phyloP scores from a whole-genome alignment of 1,284 basidiomycete species.

The Trametes versicolor region DNA sequence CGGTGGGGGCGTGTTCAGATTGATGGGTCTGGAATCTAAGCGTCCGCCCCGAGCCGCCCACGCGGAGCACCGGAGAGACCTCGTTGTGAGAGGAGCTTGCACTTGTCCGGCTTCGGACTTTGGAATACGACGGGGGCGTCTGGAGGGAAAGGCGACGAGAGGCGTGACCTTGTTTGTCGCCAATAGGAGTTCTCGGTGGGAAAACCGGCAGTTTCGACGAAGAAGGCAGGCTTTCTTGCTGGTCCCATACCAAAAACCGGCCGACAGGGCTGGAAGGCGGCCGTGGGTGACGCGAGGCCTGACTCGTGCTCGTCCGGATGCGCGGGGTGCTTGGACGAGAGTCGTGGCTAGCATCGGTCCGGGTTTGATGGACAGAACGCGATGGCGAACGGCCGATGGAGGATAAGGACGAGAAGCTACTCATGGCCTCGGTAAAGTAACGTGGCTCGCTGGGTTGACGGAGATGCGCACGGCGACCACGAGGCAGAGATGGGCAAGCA shows the following conservation, averaged over 20 bases:
- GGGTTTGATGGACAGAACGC: conserved; percentile 28
- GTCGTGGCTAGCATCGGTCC: conserved; percentile 32
- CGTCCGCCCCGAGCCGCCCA: conserved; percentile 33
- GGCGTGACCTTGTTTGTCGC: conserved; percentile 27
- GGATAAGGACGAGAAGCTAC: conserved; percentile 39
- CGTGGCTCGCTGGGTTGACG: conserved; percentile 44
- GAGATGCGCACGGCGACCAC: conserved; percentile 36
- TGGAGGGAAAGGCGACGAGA: conserved; percentile 25
- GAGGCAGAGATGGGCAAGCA: conserved; percentile 35
- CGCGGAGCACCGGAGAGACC: conserved; percentile 38
- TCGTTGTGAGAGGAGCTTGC: conserved; percentile 37
- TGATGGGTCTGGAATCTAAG: conserved; percentile 40
- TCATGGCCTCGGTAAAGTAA: conserved; percentile 41
- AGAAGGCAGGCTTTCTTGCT: conserved; percentile 24
- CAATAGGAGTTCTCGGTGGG: conserved; percentile 24
- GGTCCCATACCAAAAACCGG: conserved; percentile 30
- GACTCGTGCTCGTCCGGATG: conserved; percentile 31
- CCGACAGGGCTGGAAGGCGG: conserved; percentile 31
- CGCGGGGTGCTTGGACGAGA: conserved; percentile 32
- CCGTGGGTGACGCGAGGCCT: conserved; percentile 27
- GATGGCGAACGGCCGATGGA: conserved; percentile 36
- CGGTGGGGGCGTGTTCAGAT: conserved; percentile 37
- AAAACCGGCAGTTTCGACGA: conserved; percentile 29
- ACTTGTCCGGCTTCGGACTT: conserved; percentile 37
- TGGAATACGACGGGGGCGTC: conserved; percentile 28